phyloP scores from a whole-genome alignment of 1,284 basidiomycete genomes.

The Naganishia sp. region DNA sequence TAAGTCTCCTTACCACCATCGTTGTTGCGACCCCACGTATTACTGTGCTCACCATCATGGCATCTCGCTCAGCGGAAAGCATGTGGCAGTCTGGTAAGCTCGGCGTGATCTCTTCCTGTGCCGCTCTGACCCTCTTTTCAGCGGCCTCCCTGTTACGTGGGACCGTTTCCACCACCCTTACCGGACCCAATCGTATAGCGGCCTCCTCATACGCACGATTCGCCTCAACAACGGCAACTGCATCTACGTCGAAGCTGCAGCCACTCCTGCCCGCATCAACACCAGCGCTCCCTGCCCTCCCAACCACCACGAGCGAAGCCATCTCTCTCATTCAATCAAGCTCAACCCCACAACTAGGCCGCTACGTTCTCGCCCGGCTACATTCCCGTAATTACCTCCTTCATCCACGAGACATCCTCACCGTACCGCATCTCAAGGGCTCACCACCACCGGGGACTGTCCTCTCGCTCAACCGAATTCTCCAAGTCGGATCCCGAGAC shows the following conservation, averaged over 20 bases:
- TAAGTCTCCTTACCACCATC: too few relatives aligned
- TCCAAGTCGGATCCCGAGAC: slow-evolving; percentile 92
- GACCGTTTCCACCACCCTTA: neutral
- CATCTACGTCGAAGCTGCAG: slow-evolving; percentile 30
- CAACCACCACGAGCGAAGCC: slow-evolving; percentile 44
- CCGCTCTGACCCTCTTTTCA: neutral
- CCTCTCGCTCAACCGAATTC: slow-evolving; percentile 78
- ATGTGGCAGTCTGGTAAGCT: slow-evolving; percentile 21
- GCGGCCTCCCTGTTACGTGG: slow-evolving; percentile 9
- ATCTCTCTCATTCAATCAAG: slow-evolving; percentile 53
- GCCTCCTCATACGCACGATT: neutral
- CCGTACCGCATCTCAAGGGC: slow-evolving; percentile 76
- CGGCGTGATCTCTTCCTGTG: neutral
- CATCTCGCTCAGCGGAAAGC: slow-evolving; percentile 22
- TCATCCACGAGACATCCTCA: slow-evolving; percentile 84
- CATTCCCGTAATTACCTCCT: slow-evolving; percentile 85
- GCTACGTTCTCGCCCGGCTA: slow-evolving; percentile 88
- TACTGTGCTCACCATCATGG: neutral
- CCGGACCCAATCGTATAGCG: slow-evolving; percentile 15
- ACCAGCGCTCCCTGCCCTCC: slow-evolving; percentile 35
- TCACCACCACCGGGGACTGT: slow-evolving; percentile 70
- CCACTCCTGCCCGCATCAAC: slow-evolving; percentile 43
- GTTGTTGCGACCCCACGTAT: too few relatives aligned
- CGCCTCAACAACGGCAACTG: slow-evolving; percentile 24
- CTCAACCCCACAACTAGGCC: slow-evolving; percentile 63